A percentile compares a stretch with the other conserved stretches of the same genome.
phyloP scores from a whole-genome alignment of 495 filamentous ascomycete genomes.

The Aspergillus bridgeri region DNA sequence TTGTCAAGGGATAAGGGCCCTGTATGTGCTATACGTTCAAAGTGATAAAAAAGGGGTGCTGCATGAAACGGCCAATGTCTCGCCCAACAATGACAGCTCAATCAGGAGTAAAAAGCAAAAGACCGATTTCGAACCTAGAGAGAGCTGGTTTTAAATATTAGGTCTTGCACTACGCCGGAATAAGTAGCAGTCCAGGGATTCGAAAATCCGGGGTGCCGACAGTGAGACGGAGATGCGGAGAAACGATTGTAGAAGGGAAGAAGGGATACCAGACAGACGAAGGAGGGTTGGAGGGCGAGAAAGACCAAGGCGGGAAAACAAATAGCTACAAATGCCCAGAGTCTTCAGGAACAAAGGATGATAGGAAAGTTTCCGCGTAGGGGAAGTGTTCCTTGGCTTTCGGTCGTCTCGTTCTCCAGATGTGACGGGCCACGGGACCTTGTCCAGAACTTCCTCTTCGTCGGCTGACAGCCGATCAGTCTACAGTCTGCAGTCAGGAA shows the following conservation, averaged over 20 bases:
- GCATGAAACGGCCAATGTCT: not conserved
- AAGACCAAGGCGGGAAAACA: not conserved
- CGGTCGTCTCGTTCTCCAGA: not conserved
- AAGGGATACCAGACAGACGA: not conserved
- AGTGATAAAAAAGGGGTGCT: not conserved
- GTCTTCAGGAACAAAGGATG: not conserved
- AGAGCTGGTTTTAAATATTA: not conserved
- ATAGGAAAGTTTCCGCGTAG: not conserved
- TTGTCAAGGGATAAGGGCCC: not conserved
- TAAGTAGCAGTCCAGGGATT: not conserved
- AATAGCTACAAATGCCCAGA: not conserved
- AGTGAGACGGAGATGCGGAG: not conserved
- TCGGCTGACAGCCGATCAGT: not conserved
- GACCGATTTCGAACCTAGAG: not conserved
- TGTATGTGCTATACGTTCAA: not conserved
- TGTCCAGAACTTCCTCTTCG: not conserved
- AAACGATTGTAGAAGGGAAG: not conserved
- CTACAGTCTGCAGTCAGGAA: not conserved
- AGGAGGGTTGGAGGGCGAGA: conserved; percentile 1
- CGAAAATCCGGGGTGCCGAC: conserved; percentile 4
- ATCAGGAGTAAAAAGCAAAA: not conserved
- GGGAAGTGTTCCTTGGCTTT: not conserved
- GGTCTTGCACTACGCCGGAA: not conserved
- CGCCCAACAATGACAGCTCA: not conserved
- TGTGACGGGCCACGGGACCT: not conserved